Evolutionary conservation across 306 rosid species (phyloP), one percentile per base, ranked within the genome.

Genomic region (Corylus heterophylla): DNA sequence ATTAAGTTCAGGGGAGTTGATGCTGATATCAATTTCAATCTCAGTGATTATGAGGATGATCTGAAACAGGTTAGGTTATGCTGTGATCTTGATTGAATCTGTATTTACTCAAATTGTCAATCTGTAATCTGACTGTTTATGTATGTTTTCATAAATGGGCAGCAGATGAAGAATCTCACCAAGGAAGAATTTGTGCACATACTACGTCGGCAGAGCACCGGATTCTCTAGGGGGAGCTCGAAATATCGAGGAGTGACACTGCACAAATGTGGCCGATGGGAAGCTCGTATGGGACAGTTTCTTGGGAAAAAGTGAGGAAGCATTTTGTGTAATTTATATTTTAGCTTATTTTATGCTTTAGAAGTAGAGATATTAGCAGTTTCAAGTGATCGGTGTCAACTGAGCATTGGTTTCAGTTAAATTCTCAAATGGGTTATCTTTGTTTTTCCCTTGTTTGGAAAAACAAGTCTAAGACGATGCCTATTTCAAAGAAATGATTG

Each of bases 191-290:
- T 91, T 0, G 96, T 96, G 82, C 99, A 96, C 90, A 96, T 90
- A 82, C 92, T 96, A 8, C 97, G 99, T 61, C 92, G 99, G 70
- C 99, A 90, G 82, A 96, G 98, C 82, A 91, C 96, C 25, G 99
- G 99, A 70, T 96, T 96, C 90, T 93, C 99, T 1, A 86, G 99
- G 75, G 99, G 99, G 77, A 91, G 98, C 84, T 91, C 99, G 10
- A 96, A 91, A 87, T 96, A 91, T 79, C 80, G 99, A 81, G 99
- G 99, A 71, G 99, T 96, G 56, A 96, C 99, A 4, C 91, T 96
- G 79, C 99, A 96, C 91, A 96, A 96, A 83, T 96, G 99, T 82
- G 99, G 99, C 62, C 93, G 98, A 27, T 96, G 98, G 99, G 99
- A 96, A 89, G 98, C 99, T 86, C 88, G 96, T 78, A 96, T 96